Evolutionary conservation across 805 yeast species (phyloP).

Genomic region (Cyberlindnera xishuangbannaensis): DNA sequence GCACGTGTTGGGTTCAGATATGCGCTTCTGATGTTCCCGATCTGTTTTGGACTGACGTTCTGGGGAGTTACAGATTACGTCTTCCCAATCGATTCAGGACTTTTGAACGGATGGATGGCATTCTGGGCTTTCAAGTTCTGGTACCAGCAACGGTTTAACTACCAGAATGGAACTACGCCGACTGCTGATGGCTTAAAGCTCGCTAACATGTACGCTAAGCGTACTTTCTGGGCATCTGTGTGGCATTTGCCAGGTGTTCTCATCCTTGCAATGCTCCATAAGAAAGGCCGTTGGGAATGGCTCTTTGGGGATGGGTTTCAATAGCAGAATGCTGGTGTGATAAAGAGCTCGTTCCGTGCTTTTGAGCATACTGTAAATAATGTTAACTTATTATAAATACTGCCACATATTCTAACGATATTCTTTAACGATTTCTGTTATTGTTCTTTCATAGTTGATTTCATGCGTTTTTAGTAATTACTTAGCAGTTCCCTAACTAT

Average conservation of each 20-base stretch:
- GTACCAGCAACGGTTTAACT: constrained; percentile 68
- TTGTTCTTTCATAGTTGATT: too few species aligned
- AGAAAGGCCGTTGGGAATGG: constrained; percentile 93
- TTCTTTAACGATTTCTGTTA: too few species aligned
- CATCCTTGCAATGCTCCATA: constrained; percentile 89
- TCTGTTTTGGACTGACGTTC: constrained; percentile 77
- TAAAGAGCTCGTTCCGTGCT: too few species aligned
- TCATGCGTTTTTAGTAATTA: too few species aligned
- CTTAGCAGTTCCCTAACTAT: too few species aligned
- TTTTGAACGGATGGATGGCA: constrained; percentile 82
- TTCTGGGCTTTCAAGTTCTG: constrained; percentile 78
- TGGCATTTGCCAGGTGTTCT: constrained; percentile 89
- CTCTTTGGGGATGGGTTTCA: constrained; percentile 36
- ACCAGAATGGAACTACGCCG: constrained; percentile 36
- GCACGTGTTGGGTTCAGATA: constrained; percentile 92
- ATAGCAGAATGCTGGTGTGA: too few species aligned
- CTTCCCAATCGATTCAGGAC: constrained; percentile 74
- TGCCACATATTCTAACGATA: too few species aligned
- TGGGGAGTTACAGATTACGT: constrained; percentile 77
- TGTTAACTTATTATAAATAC: too few species aligned
- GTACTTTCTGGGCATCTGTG: constrained; percentile 90
- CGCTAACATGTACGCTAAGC: constrained; percentile 71
- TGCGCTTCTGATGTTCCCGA: constrained; percentile 88
- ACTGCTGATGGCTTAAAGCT: constrained; percentile 50
- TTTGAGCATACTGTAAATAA: too few species aligned